phyloP scores from a whole-genome alignment of 306 rosid genomes.

The Amphicarpaea edgeworthii region DNA sequence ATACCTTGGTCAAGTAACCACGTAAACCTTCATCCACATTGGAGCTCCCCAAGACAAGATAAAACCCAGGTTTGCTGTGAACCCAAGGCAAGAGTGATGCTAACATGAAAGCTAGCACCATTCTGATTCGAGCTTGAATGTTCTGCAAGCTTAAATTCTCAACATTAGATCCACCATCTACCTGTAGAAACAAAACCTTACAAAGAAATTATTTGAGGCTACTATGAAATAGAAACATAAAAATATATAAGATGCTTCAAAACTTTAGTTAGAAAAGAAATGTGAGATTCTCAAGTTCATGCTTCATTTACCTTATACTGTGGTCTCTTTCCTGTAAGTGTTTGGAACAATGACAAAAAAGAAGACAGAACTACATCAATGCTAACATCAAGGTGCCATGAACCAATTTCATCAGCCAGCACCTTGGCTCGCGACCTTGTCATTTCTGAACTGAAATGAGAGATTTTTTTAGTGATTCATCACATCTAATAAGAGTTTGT shows the following conservation, averaged over 20 bases:
- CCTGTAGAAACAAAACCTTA: slow-evolving; percentile 58
- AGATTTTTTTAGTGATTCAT: slow-evolving; percentile 8
- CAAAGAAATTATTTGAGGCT: slow-evolving; percentile 16
- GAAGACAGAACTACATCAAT: slow-evolving; percentile 84
- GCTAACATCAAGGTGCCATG: slow-evolving; percentile 95
- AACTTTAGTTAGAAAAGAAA: slow-evolving; percentile 27
- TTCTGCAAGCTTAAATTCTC: slow-evolving; percentile 92
- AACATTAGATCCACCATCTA: slow-evolving; percentile 88
- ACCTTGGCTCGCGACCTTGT: slow-evolving; percentile 79
- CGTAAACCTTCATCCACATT: slow-evolving; percentile 95
- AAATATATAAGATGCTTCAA: slow-evolving; percentile 14
- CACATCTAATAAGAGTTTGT: slow-evolving; percentile 1
- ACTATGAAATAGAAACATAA: slow-evolving; percentile 8
- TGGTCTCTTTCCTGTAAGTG: slow-evolving; percentile 83
- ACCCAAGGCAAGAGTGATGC: slow-evolving; percentile 99
- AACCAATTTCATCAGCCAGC: slow-evolving; percentile 87
- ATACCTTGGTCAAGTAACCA: slow-evolving; percentile 93
- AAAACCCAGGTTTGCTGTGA: slow-evolving; percentile 85
- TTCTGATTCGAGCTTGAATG: slow-evolving; percentile 94
- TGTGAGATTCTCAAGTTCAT: slow-evolving; percentile 21
- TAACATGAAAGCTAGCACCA: slow-evolving; percentile 97
- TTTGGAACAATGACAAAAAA: slow-evolving; percentile 74
- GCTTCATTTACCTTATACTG: slow-evolving; percentile 74
- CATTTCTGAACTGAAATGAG: slow-evolving; percentile 76
- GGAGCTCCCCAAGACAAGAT: slow-evolving; percentile 94